Evolutionary conservation across 371 early-diverging fungal species (phyloP).

Genomic region (Rhizopus sp.): DNA sequence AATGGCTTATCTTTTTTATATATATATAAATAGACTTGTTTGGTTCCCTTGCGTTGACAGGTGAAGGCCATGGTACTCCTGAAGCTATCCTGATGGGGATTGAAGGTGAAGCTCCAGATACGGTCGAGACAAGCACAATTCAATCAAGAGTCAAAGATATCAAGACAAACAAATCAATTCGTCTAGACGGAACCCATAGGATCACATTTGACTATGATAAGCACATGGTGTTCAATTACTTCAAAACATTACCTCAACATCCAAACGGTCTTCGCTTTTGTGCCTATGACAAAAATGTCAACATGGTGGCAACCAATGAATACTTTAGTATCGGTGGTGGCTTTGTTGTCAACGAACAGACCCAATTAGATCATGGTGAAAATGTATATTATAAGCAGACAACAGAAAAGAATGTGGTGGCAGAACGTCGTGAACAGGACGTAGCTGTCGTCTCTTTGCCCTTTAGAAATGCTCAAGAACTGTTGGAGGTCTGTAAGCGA

Average conservation of each 20-base stretch:
- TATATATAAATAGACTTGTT: constrained; percentile 69
- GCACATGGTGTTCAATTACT: constrained; percentile 84
- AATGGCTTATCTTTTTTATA: constrained; percentile 2
- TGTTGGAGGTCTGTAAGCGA: constrained; percentile 79
- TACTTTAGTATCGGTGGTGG: constrained; percentile 96
- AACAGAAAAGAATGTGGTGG: constrained; percentile 29
- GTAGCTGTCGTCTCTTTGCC: constrained; percentile 83
- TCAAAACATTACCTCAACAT: constrained; percentile 88
- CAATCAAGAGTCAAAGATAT: constrained; percentile 76
- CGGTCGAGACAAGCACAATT: constrained; percentile 84
- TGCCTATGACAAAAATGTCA: constrained; percentile 77
- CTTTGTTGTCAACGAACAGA: constrained; percentile 91
- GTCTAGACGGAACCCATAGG: constrained; percentile 73
- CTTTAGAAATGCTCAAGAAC: constrained; percentile 79
- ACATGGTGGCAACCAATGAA: constrained; percentile 89
- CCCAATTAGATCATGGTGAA: constrained; percentile 83
- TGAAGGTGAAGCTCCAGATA: constrained; percentile 93
- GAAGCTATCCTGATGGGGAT: constrained; percentile 89
- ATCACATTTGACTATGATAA: constrained; percentile 84
- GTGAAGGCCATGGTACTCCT: constrained; percentile 94
- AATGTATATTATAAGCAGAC: constrained; percentile 82
- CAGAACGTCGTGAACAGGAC: constrained; percentile 66
- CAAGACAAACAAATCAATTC: constrained; percentile 63
- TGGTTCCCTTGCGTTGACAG: constrained; percentile 93
- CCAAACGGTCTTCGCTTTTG: constrained; percentile 96